phyloP scores from a whole-genome alignment of 495 filamentous ascomycete genomes.

The Parachaetomium inaequale region DNA sequence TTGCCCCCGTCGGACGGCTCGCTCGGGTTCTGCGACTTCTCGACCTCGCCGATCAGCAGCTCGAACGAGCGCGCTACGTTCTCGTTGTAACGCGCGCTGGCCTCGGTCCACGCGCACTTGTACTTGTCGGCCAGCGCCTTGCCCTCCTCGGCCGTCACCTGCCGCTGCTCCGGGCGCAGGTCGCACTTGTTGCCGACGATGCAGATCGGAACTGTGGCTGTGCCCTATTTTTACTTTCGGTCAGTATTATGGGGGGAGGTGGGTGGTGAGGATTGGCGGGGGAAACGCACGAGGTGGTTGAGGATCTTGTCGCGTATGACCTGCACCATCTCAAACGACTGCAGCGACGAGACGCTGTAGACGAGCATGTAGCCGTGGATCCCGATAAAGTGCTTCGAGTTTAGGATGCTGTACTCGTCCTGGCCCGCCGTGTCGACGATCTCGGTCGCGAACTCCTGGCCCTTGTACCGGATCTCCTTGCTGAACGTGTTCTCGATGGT shows the following conservation, averaged over 20 bases:
- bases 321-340: constrained; percentile 94
- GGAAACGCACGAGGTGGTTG: constrained; percentile 75
- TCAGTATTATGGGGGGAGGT: not conserved
- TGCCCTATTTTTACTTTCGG: constrained; percentile 65
- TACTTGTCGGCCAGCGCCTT: constrained; percentile 76
- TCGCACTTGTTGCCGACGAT: constrained; percentile 98
- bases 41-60: constrained; percentile 88
- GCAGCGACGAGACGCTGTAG: constrained; percentile 87
- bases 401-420: constrained; percentile 98
- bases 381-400: constrained; percentile 98
- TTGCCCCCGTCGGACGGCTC: constrained; percentile 75
- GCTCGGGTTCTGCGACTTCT: constrained; percentile 87
- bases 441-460: constrained; percentile 91
- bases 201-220: constrained; percentile 86
- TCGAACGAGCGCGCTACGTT: constrained; percentile 94
- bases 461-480: constrained; percentile 85
- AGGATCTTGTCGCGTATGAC: constrained; percentile 96
- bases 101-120: constrained; percentile 91
- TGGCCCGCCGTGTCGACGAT: constrained; percentile 98
- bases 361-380: constrained; percentile 99
- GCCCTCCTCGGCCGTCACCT: constrained; percentile 82
- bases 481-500: constrained; percentile 99
- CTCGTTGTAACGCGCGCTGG: constrained; percentile 86
- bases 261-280: constrained; percentile 9
- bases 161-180: constrained; percentile 85